Evolutionary conservation across 1,284 basidiomycete species (phyloP), one percentile per base, ranked within the genome.

Genomic region (Trichosporon sp.): DNA sequence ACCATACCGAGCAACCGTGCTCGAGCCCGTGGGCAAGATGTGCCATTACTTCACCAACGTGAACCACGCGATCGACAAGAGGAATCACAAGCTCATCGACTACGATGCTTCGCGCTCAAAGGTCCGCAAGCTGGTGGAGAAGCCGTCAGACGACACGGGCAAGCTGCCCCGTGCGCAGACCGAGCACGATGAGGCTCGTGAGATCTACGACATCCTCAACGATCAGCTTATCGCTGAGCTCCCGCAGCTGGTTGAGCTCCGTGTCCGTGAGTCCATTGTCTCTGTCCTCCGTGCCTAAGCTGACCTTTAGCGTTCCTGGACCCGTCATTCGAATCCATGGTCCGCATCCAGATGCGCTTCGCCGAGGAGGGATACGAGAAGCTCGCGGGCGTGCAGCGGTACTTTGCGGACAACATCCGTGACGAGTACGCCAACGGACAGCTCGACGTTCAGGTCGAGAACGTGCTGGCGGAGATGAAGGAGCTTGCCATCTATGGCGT

Each of bases 361-460:
- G 93, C 95, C 1, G 91, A 97, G 78, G 95, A 98, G 73, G 96
- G 92, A 0, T 99, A 99, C 78, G 95, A 99, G 82, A 98, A 96
- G 82, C 85, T 99, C 62, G 91, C 94, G 52, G 89, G 92, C 54
- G 96, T 99, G 4, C 96, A 99, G 80, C 83, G 94, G 86, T 99
- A 95, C 81, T 96, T 97, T 74, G 84, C 86, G 3, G 93, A 96
- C 56, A 88, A 83, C 67, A 92, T 96, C 40, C 86, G 95, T 67
- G 94, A 97, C 72, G 94, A 99, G 73, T 99, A 99, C 75, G 95
- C 96, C 23, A 92, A 93, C 60, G 95, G 95, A 5, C 91, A 94
- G 78, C 83, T 99, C 60, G 95, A 99, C 78, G 89, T 89, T 36
- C 94, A 99, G 85, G 92, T 95, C 11, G 95, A 98, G 80, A 89